These are phyloP conservation scores for Umbelopsis sp. DNA, from an alignment of 371 early-diverging fungal species.

Conservation along the genomic window DNA sequence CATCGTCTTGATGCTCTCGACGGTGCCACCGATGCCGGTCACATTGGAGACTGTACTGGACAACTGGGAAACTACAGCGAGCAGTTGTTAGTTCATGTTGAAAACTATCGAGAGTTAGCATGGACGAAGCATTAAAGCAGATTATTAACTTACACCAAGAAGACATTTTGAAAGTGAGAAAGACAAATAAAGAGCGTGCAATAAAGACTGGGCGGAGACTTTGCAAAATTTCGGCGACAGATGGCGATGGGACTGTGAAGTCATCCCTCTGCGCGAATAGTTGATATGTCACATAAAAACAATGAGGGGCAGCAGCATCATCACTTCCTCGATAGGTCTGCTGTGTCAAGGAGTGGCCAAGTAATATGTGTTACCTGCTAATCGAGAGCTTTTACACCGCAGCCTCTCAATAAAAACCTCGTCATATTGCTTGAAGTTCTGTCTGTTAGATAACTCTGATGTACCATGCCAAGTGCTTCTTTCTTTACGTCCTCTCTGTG, in stretches of 20 bases:
- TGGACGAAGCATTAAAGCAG: not conserved
- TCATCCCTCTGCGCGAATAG: not conserved
- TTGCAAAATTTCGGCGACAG: not conserved
- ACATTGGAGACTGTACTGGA: slow-evolving; percentile 53
- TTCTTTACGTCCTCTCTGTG: no score
- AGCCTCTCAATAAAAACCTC: no score
- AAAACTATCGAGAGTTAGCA: no score
- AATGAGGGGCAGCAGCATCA: no score
- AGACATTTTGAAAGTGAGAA: slow-evolving; percentile 24
- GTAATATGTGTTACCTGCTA: no score
- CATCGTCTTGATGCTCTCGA: slow-evolving; percentile 48
- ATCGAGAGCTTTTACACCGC: no score
- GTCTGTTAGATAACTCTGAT: no score
- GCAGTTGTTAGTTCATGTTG: not conserved
- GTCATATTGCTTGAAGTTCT: no score
- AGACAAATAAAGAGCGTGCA: not conserved
- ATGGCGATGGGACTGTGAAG: slow-evolving; percentile 1
- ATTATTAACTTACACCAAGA: slow-evolving; percentile 31
- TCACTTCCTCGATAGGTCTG: no score
- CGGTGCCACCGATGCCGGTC: slow-evolving; percentile 41
- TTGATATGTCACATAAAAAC: not conserved
- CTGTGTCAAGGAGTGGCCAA: no score
- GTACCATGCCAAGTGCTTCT: no score
- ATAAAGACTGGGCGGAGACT: slow-evolving; percentile 3
- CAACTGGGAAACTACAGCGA: slow-evolving; percentile 45